phyloP scores from a whole-genome alignment of 768 basidiomycete genomes.

The Podaxis mareebaensis region DNA sequence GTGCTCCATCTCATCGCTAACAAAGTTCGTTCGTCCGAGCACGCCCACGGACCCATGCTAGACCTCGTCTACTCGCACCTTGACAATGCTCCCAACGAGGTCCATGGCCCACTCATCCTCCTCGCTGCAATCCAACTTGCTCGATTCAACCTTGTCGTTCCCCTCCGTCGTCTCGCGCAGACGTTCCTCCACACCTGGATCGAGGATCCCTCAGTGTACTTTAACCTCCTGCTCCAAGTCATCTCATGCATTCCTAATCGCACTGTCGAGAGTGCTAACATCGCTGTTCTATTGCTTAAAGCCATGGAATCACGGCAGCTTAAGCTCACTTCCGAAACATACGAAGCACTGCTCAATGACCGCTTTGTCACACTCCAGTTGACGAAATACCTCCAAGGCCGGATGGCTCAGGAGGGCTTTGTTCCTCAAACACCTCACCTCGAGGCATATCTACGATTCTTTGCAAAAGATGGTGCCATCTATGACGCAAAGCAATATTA shows the following conservation, averaged over 20 bases:
- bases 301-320: constrained; percentile 50
- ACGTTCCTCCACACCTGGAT: constrained; percentile 36
- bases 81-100: constrained; percentile 26
- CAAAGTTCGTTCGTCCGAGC: constrained; percentile 43
- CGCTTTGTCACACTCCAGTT: constrained; percentile 52
- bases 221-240: constrained; percentile 56
- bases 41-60: constrained; percentile 45
- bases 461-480: constrained; percentile 43
- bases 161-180: constrained; percentile 45
- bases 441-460: constrained; percentile 49
- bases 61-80: constrained; percentile 46
- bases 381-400: constrained; percentile 43
- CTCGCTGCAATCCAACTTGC: constrained; percentile 50
- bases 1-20: constrained; percentile 47
- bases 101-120: constrained; percentile 46
- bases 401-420: constrained; percentile 40
- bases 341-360: constrained; percentile 46
- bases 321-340: constrained; percentile 40
- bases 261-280: constrained; percentile 38
- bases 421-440: constrained; percentile 44
- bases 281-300: constrained; percentile 41
- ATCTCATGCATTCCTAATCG: constrained; percentile 42
- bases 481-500: constrained; percentile 42
- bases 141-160: constrained; percentile 46
- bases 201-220: constrained; percentile 31